Evolutionary conservation across 345 rosid species (phyloP).

Genomic region (Laguncularia racemosa): DNA sequence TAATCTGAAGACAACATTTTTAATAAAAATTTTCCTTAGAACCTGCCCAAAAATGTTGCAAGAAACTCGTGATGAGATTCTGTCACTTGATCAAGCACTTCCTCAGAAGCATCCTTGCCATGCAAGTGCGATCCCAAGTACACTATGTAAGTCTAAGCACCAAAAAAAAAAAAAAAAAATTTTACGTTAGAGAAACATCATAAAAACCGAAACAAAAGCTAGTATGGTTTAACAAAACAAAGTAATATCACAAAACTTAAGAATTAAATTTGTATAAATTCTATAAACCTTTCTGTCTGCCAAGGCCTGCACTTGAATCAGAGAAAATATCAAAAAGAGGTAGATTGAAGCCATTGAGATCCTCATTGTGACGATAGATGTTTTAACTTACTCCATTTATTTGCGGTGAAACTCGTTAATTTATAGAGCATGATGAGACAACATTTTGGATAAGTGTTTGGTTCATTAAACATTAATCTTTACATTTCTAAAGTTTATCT

Average conservation of each 20-base stretch:
- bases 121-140: constrained; percentile 70
- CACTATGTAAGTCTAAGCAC: constrained; percentile 44
- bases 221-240: not conserved
- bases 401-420: too few relatives aligned
- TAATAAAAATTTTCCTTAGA: not conserved
- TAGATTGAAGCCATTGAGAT: too few relatives aligned
- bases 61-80: constrained; percentile 45
- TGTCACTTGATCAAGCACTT: constrained; percentile 26
- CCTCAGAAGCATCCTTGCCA: constrained; percentile 22
- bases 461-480: too few relatives aligned
- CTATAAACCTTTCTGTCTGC: constrained; percentile 34
- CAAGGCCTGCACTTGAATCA: constrained; percentile 16
- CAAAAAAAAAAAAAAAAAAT: too few relatives aligned
- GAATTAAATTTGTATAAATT: not conserved
- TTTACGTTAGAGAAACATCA: not conserved
- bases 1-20: not conserved
- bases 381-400: too few relatives aligned
- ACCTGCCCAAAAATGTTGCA: constrained; percentile 48
- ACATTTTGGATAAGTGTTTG: too few relatives aligned
- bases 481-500: too few relatives aligned
- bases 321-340: constrained; percentile 3
- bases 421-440: too few relatives aligned
- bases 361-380: too few relatives aligned
- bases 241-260: not conserved
- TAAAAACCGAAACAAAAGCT: not conserved